A percentile compares a stretch with the other conserved stretches of the same genome.
Conservation (phyloP, 805 yeast species). For the Wickerhamiella kurtzmanii region DNA sequence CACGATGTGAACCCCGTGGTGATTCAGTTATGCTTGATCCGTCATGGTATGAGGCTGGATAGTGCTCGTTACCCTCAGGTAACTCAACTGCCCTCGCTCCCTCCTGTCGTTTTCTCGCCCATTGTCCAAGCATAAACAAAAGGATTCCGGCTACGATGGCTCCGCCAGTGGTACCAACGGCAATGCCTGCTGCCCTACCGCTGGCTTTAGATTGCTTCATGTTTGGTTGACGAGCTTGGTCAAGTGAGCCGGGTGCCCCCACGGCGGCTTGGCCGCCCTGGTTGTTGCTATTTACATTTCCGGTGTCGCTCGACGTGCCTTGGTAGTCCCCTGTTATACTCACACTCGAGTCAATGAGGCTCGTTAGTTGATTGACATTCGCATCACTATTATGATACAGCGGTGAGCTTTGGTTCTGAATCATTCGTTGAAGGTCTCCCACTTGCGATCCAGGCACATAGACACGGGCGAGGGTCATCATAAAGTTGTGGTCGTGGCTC, state of each 20-base stretch:
- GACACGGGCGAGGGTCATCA: constrained; percentile 79
- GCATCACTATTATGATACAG: constrained; percentile 47
- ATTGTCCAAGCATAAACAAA: constrained; percentile 21
- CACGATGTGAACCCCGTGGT: neutral
- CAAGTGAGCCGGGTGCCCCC: constrained; percentile 25
- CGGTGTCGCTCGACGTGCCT: constrained; percentile 9
- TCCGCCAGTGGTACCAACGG: constrained; percentile 74
- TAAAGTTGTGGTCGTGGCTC: constrained; percentile 38
- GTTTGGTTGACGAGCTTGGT: constrained; percentile 21
- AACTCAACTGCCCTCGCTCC: constrained; percentile 25
- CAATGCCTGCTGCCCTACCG: constrained; percentile 56
- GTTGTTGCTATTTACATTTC: constrained; percentile 6
- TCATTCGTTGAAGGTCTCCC: constrained; percentile 33
- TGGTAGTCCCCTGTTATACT: constrained; percentile 26
- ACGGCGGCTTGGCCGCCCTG: constrained; percentile 16
- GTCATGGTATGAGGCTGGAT: constrained; percentile 18
- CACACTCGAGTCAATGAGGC: constrained; percentile 57
- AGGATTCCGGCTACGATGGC: constrained; percentile 52
- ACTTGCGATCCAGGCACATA: constrained; percentile 55
- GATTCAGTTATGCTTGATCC: constrained; percentile 5
- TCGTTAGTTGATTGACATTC: constrained; percentile 44
- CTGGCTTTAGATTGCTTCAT: constrained; percentile 23
- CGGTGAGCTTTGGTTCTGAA: constrained; percentile 40
- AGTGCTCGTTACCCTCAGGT: constrained; percentile 11
- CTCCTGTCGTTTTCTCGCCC: constrained; percentile 32